Base-by-base conservation (phyloP, 805 yeast genomes). In the Nakazawaea peltata region DNA sequence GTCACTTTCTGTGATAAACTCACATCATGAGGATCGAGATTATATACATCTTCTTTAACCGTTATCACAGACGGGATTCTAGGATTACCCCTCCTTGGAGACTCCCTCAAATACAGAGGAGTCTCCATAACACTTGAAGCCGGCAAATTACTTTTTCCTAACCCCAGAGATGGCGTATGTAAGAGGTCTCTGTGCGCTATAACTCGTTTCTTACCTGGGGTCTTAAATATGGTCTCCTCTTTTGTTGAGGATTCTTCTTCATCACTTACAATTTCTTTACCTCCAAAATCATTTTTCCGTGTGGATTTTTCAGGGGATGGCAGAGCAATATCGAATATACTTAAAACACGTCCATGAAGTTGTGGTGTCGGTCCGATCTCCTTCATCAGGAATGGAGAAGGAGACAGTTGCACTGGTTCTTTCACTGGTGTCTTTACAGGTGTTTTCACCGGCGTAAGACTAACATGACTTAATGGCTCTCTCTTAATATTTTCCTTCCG, bases 281-380 rank as follows among this genome's bases (percentile, higher is more conserved):
- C 30, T 9, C n/a, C 16, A 17, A 21, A 8, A n/a, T 25, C 27
- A 15, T 15, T 25, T n/a, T n/a, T n/a, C n/a, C n/a, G n/a, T 21
- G 23, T 21, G 10, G 23, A 21, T 13, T 36, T 48, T 49, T 18
- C 29, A 12, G 17, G 29, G 29, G 17, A 12, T 6, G 14, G 18
- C 14, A 17, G 31, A 5, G 33, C 33, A 35, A 76, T 61, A 41
- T 84, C 94, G 49, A 85, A 79, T 4, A 85, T 63, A 13, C 92
- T 77, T 23, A 82, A 52, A 0, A 83, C 82, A 36, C 80, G 70
- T 0, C 95, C 95, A 41, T 78, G 67, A 8, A 84, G 67, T 46
- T 85, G 95, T 0, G 95, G 95, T 0, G 95, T 85, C 1, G 95
- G 95, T 0, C 94, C 94, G 10, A 84, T 51, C 41, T 75, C 81